Conservation (phyloP, 768 basidiomycete genomes). For the Rhodocollybia butyracea region DNA sequence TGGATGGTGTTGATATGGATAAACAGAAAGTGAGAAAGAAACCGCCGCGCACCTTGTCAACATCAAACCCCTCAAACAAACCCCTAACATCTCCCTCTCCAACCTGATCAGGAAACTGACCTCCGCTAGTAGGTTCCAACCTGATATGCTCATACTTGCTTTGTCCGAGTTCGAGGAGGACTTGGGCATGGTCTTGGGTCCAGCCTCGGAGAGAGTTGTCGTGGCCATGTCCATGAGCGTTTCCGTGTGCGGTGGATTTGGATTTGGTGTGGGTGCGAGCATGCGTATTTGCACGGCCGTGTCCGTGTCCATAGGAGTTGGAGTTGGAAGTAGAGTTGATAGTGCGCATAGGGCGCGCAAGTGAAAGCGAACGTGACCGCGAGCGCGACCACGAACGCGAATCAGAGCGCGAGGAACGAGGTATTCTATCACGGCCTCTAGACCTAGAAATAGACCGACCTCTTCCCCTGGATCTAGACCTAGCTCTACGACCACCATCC, state of each 20-base stretch:
- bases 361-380: constrained; percentile 27
- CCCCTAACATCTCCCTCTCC: constrained; percentile 63
- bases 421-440: constrained; percentile 10
- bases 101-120: constrained; percentile 44
- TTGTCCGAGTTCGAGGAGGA: constrained; percentile 49
- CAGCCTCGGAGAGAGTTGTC: too few species aligned
- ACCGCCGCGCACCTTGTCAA: constrained; percentile 67
- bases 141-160: constrained; percentile 69
- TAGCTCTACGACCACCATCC: too few species aligned
- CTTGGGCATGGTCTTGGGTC: constrained; percentile 34
- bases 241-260: too few species aligned
- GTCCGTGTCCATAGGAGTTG: too few species aligned
- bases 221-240: too few species aligned
- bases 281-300: too few species aligned
- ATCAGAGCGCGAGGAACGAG: neutral
- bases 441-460: too few species aligned
- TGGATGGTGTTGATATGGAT: constrained; percentile 3
- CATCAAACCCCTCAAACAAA: constrained; percentile 69
- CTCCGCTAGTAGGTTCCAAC: constrained; percentile 43
- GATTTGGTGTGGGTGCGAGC: too few species aligned
- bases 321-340: too few species aligned
- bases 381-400: constrained; percentile 9
- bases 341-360: constrained; percentile 3
- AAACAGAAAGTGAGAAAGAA: constrained; percentile 4
- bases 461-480: too few species aligned